Conservation (phyloP, 2,329 filamentous ascomycete genomes). For the Penicillium hesseltinei region DNA sequence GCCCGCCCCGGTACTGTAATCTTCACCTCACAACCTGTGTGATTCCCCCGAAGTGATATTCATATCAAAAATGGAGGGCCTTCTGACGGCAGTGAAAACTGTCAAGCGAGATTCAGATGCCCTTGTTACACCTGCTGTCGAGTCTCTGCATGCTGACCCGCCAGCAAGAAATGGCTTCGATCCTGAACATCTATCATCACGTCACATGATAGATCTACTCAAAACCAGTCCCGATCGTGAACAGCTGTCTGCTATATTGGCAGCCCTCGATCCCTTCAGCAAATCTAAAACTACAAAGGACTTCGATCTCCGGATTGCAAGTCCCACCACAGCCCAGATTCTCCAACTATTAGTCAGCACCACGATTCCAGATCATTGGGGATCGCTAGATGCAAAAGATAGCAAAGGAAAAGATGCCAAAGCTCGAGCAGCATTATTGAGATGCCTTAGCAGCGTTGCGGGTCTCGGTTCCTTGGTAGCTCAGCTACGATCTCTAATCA, state of each 20-base stretch:
- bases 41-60: constrained; percentile 12
- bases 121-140: constrained; percentile 17
- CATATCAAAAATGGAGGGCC: constrained; percentile 35
- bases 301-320: constrained; percentile 62
- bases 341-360: constrained; percentile 70
- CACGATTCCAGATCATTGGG: constrained; percentile 82
- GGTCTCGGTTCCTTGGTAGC: constrained; percentile 75
- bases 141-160: constrained; percentile 11
- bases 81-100: constrained; percentile 42
- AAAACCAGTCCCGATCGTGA: constrained; percentile 40
- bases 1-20: constrained; percentile 22
- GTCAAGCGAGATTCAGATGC: constrained; percentile 26
- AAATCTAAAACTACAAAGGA: constrained; percentile 19
- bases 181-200: constrained; percentile 27
- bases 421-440: constrained; percentile 50
- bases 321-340: constrained; percentile 70
- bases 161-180: constrained; percentile 12
- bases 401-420: constrained; percentile 17
- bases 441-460: constrained; percentile 68
- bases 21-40: constrained; percentile 19
- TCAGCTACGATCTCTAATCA: constrained; percentile 63
- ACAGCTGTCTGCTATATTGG: constrained; percentile 32
- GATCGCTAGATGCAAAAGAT: constrained; percentile 47
- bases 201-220: constrained; percentile 38
- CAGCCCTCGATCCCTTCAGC: constrained; percentile 37